Conservation (phyloP, 2,329 filamentous ascomycete genomes). For the Sclerotinia glacialis region DNA sequence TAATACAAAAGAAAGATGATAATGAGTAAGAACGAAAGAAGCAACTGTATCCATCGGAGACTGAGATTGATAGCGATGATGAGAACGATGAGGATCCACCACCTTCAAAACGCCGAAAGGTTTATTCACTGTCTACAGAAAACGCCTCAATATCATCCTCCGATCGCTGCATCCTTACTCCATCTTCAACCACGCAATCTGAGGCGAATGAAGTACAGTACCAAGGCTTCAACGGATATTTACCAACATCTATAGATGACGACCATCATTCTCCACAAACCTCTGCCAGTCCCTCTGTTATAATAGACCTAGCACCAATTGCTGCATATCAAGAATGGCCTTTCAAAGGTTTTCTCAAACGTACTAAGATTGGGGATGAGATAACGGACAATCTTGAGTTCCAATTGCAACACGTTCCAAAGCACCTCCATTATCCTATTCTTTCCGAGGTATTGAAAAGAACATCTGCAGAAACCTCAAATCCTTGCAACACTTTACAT, state of each 20-base stretch:
- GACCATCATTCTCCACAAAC: conserved; percentile 20
- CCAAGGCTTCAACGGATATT: conserved; percentile 15
- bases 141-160: no score
- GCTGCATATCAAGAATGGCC: conserved; percentile 29
- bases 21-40: no score
- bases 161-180: no score
- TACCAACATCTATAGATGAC: conserved; percentile 19
- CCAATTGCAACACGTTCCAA: conserved; percentile 8
- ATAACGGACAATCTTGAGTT: conserved; percentile 27
- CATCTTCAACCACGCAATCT: conserved; percentile 12
- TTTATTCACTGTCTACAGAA: no score
- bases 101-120: no score
- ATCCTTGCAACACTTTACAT: conserved; percentile 14
- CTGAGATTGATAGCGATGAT: no score
- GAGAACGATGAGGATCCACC: no score
- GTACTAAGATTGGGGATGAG: conserved; percentile 23
- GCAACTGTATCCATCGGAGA: no score
- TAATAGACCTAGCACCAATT: conserved; percentile 23
- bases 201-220: conserved; percentile 17
- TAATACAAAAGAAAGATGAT: no score
- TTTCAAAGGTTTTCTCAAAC: conserved; percentile 30
- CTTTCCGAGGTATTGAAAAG: conserved; percentile 30
- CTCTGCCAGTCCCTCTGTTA: conserved; percentile 23
- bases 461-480: conserved; percentile 17
- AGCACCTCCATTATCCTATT: conserved; percentile 12